These are phyloP conservation scores for Curvularia spicifera DNA, from an alignment of 2,329 filamentous ascomycete species.

Conservation along the genomic window DNA sequence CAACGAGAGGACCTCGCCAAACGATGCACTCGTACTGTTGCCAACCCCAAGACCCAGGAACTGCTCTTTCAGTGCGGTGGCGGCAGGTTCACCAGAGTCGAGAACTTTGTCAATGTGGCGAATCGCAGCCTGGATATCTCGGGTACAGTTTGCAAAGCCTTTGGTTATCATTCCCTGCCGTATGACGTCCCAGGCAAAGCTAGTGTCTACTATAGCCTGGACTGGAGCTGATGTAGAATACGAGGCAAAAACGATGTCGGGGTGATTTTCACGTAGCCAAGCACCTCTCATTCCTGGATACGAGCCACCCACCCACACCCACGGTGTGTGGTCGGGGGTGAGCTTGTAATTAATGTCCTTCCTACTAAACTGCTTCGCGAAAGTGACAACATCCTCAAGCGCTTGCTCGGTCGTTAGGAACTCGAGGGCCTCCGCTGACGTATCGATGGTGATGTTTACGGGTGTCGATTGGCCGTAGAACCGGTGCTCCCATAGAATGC, in stretches of 20 bases:
- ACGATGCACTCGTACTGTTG: constrained; percentile 49
- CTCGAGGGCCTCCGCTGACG: constrained; percentile 43
- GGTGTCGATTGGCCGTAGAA: constrained; percentile 53
- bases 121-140: constrained; percentile 58
- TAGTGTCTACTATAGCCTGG: constrained; percentile 58
- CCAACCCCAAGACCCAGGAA: constrained; percentile 58
- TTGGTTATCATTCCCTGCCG: constrained; percentile 54
- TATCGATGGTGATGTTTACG: constrained; percentile 40
- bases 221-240: constrained; percentile 51
- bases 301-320: constrained; percentile 49
- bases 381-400: constrained; percentile 50
- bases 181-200: constrained; percentile 59
- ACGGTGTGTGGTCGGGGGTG: constrained; percentile 46
- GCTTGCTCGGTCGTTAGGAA: constrained; percentile 52
- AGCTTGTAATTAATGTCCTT: constrained; percentile 44
- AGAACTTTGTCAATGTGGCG: constrained; percentile 58
- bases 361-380: constrained; percentile 50
- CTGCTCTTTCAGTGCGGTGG: constrained; percentile 54
- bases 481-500: constrained; percentile 52
- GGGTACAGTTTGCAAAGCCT: constrained; percentile 56
- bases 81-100: constrained; percentile 36
- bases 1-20: not conserved
- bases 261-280: constrained; percentile 49
- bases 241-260: constrained; percentile 47
- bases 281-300: constrained; percentile 50